Evolutionary conservation across 768 basidiomycete species (phyloP).

Genomic region (Auricularia sp.): DNA sequence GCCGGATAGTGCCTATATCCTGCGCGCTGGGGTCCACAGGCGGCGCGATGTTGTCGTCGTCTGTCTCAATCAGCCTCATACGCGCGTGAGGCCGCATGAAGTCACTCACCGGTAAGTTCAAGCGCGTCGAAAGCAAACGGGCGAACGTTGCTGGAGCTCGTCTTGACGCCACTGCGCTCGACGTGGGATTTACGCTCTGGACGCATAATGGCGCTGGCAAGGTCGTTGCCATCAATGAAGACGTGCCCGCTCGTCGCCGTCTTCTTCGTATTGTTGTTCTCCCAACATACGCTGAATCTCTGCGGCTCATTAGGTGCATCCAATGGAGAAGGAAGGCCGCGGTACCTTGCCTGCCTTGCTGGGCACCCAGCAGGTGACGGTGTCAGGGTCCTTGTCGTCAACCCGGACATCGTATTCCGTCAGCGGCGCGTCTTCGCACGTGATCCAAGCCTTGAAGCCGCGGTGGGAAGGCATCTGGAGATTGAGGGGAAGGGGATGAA

Average conservation of each 20-base stretch:
- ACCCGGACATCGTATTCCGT: background rate
- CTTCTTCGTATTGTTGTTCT: background rate
- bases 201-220: conserved; percentile 6
- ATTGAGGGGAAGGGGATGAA: background rate
- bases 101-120: conserved; percentile 1
- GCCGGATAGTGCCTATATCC: conserved; percentile 7
- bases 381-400: background rate
- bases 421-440: conserved; percentile 1
- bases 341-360: background rate
- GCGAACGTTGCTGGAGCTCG: background rate
- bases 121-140: background rate
- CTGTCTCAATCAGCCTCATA: too few relatives aligned
- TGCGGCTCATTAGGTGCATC: background rate
- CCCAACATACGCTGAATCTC: conserved; percentile 4
- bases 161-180: conserved; percentile 1
- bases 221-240: conserved; percentile 5
- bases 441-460: conserved; percentile 7
- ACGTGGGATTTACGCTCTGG: conserved; percentile 2
- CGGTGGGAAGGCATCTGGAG: background rate
- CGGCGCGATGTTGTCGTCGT: too few relatives aligned
- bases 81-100: background rate
- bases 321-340: background rate
- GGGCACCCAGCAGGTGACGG: conserved; percentile 3
- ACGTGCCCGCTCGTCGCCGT: conserved; percentile 4
- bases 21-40: conserved; percentile 2